Evolutionary conservation across 768 basidiomycete genomes (phyloP), one percentile per base, ranked within the genome.

Genomic region (Lyophyllum decastes): DNA sequence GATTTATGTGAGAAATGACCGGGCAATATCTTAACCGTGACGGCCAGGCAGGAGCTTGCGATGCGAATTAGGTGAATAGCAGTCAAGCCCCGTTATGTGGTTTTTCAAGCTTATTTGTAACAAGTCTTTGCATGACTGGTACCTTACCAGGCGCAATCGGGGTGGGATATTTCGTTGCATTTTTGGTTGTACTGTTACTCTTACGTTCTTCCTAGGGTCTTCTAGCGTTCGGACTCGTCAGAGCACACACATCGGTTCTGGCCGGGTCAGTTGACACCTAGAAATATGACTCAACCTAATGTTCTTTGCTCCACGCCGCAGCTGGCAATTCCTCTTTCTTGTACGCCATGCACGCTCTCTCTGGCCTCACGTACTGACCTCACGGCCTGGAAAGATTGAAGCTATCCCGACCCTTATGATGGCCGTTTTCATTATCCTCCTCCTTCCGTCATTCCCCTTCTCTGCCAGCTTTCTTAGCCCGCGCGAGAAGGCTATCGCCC

Each of bases 311-410:
- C 16, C 11, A 33, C 61, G 35, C 10, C 24, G 9, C 49, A 83
- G 82, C 53, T 85, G 83, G 83, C 83, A 85, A 60, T 85, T 84
- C 62, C 72, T 85, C n/a, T 85, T 82, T 66, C 73, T 85, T 14
- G 82, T 82, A 58, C 2, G 19, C 9, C 35, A 5, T 51, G 11
- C 41, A 7, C 3, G 7, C 25, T 19, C 5, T 19, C 25, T 19
- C 5, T 16, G 12, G 4, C 26, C 22, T 25, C 2, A 12, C 47
- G 14, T 9, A n/a, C 0, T 11, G 35, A 38, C 17, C 24, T 25
- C 16, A 12, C 7, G 8, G 24, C 22, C 14, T n/a, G 38, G 35
- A 8, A 51, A 84, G 82, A 76, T 84, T 43, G 83, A 85, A 61
- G 83, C 77, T 6, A 82, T 85, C 27, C 83, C 83, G 9, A 83